Evolutionary conservation across 352 stramenopile genomes (phyloP).

Genomic region (Phytophthora quininea): DNA sequence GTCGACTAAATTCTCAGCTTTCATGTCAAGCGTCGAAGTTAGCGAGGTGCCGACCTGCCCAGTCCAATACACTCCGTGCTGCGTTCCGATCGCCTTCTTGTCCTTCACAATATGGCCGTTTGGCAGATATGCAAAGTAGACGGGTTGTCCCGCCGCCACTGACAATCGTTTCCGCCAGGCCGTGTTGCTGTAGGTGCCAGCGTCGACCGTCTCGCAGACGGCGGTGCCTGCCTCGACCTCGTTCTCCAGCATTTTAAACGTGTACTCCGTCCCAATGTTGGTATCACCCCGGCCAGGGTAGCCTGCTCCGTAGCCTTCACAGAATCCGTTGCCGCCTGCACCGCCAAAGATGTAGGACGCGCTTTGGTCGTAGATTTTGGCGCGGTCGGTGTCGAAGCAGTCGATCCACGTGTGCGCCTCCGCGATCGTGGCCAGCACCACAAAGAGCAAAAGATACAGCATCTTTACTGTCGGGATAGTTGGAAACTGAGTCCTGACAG

Average conservation of each 20-base stretch:
- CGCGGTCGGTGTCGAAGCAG: conserved; percentile 45
- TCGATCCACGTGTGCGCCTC: conserved; percentile 57
- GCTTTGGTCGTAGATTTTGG: conserved; percentile 59
- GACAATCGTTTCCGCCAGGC: conserved; percentile 54
- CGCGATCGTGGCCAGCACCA: conserved; percentile 1
- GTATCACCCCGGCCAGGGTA: conserved; percentile 53
- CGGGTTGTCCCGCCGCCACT: conserved; percentile 31
- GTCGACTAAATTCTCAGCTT: conserved; percentile 41
- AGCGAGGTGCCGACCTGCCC: conserved; percentile 35
- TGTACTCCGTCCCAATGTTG: conserved; percentile 52
- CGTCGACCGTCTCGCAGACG: conserved; percentile 47
- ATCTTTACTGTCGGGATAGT: no score
- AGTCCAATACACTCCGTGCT: conserved; percentile 63
- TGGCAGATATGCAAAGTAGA: conserved; percentile 56
- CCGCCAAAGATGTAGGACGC: conserved; percentile 59
- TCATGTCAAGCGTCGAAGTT: conserved; percentile 44
- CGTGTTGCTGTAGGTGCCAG: conserved; percentile 54
- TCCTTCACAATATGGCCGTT: conserved; percentile 64
- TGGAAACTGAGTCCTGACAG: no score
- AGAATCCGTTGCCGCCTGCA: conserved; percentile 58
- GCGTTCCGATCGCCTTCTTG: conserved; percentile 56
- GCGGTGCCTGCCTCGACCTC: conserved; percentile 43
- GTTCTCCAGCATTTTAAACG: conserved; percentile 68
- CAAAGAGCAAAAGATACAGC: background rate
- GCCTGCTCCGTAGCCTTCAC: conserved; percentile 56